Conservation (phyloP, 495 filamentous ascomycete species). For the Penicillium goetzii region DNA sequence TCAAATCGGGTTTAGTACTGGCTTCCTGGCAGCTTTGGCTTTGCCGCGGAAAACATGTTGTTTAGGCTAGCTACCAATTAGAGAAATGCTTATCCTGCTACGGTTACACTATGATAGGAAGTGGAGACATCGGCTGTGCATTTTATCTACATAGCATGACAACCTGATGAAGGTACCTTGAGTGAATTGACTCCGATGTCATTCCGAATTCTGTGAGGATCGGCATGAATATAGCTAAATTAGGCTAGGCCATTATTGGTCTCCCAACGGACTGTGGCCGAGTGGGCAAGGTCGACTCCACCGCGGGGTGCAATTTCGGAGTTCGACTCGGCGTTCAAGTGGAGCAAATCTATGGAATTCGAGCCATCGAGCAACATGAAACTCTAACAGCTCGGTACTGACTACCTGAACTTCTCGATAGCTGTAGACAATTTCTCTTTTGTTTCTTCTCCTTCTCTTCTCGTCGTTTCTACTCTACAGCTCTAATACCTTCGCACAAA, state of each 20-base stretch:
- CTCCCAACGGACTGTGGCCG: background rate
- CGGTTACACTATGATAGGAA: background rate
- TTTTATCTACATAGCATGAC: background rate
- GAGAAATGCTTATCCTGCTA: background rate
- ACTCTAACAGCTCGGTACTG: background rate
- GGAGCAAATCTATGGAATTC: background rate
- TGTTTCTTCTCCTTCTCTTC: background rate
- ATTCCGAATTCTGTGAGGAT: background rate
- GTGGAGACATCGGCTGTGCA: background rate
- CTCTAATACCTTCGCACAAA: background rate
- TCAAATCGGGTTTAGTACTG: background rate
- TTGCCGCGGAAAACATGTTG: background rate
- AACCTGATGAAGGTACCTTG: background rate
- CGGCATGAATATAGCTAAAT: background rate
- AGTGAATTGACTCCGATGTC: background rate
- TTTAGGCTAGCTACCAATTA: background rate
- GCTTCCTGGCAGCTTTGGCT: background rate
- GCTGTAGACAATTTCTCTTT: background rate
- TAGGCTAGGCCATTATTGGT: background rate
- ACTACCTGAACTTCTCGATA: background rate
- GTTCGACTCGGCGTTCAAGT: conserved; percentile 2
- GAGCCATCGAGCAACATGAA: background rate
- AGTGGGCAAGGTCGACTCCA: background rate
- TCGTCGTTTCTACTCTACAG: background rate
- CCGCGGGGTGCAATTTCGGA: background rate